phyloP scores from a whole-genome alignment of 2,329 filamentous ascomycete species.

The Hypoxylon sp. region DNA sequence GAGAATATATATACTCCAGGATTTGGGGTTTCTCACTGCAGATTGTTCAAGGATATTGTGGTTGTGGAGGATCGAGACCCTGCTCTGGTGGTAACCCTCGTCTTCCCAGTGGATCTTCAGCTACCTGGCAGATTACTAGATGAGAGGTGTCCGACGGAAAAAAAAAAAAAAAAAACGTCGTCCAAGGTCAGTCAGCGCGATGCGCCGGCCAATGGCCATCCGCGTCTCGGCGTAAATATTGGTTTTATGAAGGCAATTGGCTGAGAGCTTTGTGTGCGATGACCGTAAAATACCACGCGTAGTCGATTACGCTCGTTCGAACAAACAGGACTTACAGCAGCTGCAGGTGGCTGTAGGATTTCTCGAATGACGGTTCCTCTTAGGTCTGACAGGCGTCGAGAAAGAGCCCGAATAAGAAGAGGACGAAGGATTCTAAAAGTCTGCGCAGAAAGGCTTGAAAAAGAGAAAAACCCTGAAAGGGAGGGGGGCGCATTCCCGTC shows the following conservation, averaged over 20 bases:
- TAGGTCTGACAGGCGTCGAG: constrained; percentile 31
- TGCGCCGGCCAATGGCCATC: constrained; percentile 29
- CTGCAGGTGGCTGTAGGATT: constrained; percentile 28
- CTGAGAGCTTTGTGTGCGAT: constrained; percentile 10
- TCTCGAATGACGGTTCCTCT: constrained; percentile 26
- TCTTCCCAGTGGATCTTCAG: constrained; percentile 24
- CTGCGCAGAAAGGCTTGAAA: constrained; percentile 13
- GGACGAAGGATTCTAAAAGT: constrained; percentile 30
- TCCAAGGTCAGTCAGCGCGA: constrained; percentile 31
- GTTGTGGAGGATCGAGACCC: constrained; percentile 37
- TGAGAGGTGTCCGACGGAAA: constrained; percentile 22
- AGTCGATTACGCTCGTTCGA: constrained; percentile 16
- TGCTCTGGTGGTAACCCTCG: constrained; percentile 27
- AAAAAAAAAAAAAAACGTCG: constrained; percentile 12
- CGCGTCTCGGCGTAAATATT: constrained; percentile 16
- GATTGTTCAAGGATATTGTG: constrained; percentile 28
- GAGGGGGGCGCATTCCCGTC: constrained; percentile 22
- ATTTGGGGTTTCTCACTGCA: constrained; percentile 18
- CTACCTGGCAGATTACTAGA: constrained; percentile 23
- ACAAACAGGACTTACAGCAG: constrained; percentile 11
- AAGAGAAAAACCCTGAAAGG: constrained; percentile 25
- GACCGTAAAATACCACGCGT: constrained; percentile 20
- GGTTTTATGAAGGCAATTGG: constrained; percentile 25
- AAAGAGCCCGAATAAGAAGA: constrained; percentile 13
- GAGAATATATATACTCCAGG: constrained; percentile 25